Conservation (phyloP, 1,284 basidiomycete species). For the Apiotrichum brassicae region DNA sequence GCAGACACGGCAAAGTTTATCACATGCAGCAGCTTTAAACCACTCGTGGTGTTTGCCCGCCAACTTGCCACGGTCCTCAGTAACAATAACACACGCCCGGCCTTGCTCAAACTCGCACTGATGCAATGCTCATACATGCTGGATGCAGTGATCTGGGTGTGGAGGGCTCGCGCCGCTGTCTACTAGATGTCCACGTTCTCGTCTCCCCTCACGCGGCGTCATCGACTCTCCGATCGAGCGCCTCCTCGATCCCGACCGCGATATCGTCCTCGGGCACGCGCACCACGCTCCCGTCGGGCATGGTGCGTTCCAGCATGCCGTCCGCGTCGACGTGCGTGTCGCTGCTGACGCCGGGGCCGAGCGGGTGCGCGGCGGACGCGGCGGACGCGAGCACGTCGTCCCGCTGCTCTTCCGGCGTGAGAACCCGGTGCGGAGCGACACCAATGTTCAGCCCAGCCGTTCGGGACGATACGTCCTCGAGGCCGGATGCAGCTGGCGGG, state of each 20-base stretch:
- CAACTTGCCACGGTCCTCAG: too few species aligned
- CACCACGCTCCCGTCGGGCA: conserved; percentile 32
- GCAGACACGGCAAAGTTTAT: too few species aligned
- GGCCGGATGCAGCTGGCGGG: conserved; percentile 18
- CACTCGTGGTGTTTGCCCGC: too few species aligned
- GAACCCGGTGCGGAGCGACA: neutral
- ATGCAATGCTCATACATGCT: conserved; percentile 1
- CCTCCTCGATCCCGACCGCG: conserved; percentile 36
- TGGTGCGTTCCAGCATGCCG: conserved; percentile 37
- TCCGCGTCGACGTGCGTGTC: conserved; percentile 32
- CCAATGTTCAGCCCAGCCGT: neutral
- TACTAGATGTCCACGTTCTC: neutral
- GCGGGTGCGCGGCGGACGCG: conserved; percentile 28
- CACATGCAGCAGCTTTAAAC: too few species aligned
- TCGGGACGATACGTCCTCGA: neutral
- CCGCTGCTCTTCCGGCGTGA: conserved; percentile 2
- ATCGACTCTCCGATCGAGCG: conserved; percentile 12
- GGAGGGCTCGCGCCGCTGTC: neutral
- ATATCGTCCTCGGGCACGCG: conserved; percentile 45
- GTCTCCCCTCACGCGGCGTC: neutral
- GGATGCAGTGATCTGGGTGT: neutral
- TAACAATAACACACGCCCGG: too few species aligned
- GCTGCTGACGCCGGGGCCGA: conserved; percentile 42
- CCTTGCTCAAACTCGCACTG: too few species aligned
- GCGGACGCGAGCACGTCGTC: conserved; percentile 27